Evolutionary conservation across 441 rosid genomes (phyloP), one percentile per base, ranked within the genome.

Genomic region (Gossypium laxum): DNA sequence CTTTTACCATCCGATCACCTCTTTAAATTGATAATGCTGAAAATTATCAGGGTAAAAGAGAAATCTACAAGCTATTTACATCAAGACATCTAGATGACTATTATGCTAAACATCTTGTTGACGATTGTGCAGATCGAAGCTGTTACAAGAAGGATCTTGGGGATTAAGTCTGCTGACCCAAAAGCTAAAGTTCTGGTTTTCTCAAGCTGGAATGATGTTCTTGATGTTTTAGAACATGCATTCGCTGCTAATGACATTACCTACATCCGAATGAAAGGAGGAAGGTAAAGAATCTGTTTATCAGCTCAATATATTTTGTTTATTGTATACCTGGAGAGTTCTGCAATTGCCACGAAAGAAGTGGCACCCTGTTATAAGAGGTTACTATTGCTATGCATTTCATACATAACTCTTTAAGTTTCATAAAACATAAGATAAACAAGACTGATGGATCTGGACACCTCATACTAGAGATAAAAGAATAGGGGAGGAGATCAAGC

Each of bases 181-280:
- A 71, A 83, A 56, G 93, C 96, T 5, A 94, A 91, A 83, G 93
- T 94, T 78, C 91, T 94, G 61, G 96, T 90, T 76, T 94, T 90
- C 84, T 91, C 97, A 50, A 91, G 98, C 79, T 94, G 98, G 97
- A 91, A 94, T 17, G 98, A 91, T 80, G 98, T 94, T 74, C 98
- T 94, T 77, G 97, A 91, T 78, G 97, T 94, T 69, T 83, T 94
- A 74, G 96, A 88, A 69, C 96, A 94, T 78, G 90, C 98, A 72
- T 87, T 94, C 60, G 69, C 82, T 56, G 83, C 93, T 51, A 90
- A 91, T 67, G 74, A 77, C 56, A 87, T 94, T 75, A 80, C 93
- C 30, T 90, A 83, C 72, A 72, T 82, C 74, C 88, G 93, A 70
- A 91, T 90, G 96, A 91, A 90, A 88, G 98, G 97, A 70, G 98